Percentiles rank a stretch among this genome's conserved stretches.
phyloP scores from a whole-genome alignment of 805 yeast species.

The Ogataea siamensis region DNA sequence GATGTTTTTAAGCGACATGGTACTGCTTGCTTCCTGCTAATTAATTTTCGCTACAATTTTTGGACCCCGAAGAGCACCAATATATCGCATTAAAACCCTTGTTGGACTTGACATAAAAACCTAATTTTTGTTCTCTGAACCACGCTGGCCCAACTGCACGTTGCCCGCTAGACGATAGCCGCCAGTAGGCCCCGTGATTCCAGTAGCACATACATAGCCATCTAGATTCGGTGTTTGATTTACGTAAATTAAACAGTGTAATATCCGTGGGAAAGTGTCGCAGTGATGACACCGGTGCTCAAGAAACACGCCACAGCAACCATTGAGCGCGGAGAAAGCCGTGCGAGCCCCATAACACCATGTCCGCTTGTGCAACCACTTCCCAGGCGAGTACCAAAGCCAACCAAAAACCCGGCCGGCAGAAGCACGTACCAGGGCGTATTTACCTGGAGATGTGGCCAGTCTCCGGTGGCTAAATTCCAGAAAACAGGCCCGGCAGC shows the following conservation, averaged over 20 bases:
- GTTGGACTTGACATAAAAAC: no score
- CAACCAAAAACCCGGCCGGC: neutral
- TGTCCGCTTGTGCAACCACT: neutral
- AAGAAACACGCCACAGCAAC: neutral
- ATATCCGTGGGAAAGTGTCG: neutral
- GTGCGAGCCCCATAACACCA: neutral
- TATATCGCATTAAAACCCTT: no score
- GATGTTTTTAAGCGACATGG: neutral
- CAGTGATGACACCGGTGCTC: neutral
- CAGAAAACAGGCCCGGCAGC: neutral
- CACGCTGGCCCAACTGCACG: no score
- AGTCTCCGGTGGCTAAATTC: neutral
- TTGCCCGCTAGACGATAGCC: no score
- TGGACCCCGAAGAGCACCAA: neutral
- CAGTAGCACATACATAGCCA: no score
- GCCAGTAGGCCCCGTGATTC: no score
- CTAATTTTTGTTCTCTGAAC: no score
- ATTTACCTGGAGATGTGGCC: neutral
- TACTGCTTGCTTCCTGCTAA: no score
- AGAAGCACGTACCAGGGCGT: neutral
- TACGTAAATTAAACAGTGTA: no score
- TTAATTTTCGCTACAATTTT: no score
- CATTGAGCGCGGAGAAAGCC: neutral
- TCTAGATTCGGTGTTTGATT: no score
- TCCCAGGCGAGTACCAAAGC: neutral